Conservation (phyloP, 495 filamentous ascomycete genomes). For the Neurospora sp. region DNA sequence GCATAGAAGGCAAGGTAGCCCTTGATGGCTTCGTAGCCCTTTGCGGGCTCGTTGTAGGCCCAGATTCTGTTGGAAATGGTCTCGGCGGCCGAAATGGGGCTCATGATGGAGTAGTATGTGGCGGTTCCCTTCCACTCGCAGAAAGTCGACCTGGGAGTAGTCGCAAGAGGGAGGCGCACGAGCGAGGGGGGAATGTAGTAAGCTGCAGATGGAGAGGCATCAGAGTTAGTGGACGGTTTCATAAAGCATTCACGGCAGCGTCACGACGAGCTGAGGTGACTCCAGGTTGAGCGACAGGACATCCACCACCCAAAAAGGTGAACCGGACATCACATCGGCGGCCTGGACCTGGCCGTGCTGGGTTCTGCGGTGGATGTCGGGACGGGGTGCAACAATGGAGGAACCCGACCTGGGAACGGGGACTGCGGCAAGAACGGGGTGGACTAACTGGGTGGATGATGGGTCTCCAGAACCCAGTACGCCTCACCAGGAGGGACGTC, state of each 20-base stretch:
- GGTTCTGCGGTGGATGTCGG: not conserved
- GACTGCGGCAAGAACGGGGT: not conserved
- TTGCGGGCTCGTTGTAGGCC: constrained; percentile 42
- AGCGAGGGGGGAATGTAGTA: constrained; percentile 45
- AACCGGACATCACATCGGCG: not conserved
- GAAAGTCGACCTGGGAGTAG: constrained; percentile 34
- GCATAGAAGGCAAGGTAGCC: constrained; percentile 44
- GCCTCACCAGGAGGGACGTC: constrained; percentile 40
- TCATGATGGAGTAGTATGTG: constrained; percentile 38
- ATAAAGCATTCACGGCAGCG: not conserved
- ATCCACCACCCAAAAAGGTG: not conserved
- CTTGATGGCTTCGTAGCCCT: constrained; percentile 37
- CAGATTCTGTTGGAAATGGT: constrained; percentile 41
- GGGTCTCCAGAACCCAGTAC: constrained; percentile 51
- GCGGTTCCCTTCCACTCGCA: constrained; percentile 51
- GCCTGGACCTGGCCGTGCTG: not conserved
- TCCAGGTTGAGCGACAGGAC: not conserved
- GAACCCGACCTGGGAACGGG: not conserved
- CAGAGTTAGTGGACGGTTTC: not conserved
- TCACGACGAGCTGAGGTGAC: not conserved
- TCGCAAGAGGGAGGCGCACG: constrained; percentile 32
- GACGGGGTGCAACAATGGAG: not conserved
- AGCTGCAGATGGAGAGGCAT: constrained; percentile 19
- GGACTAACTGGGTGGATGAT: constrained; percentile 43
- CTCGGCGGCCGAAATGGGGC: constrained; percentile 22